phyloP scores from a whole-genome alignment of 352 stramenopile genomes.

The Phytophthora meadii region DNA sequence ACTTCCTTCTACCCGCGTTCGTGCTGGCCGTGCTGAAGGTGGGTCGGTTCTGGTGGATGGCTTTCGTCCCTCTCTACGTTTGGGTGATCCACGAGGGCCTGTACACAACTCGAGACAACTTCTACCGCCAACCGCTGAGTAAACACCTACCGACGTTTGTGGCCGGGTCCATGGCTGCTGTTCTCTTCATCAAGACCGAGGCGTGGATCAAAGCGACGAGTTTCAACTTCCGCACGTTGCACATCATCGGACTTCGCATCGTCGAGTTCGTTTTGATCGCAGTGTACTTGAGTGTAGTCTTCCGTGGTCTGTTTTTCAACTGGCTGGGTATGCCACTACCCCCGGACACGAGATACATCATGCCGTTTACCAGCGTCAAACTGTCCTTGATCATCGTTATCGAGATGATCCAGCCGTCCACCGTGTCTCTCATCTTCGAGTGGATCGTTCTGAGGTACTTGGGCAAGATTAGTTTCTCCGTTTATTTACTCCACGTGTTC shows the following conservation, averaged over 20 bases:
- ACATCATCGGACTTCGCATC: background rate
- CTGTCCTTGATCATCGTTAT: constrained; percentile 23
- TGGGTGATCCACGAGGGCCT: constrained; percentile 21
- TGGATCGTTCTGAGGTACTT: constrained; percentile 34
- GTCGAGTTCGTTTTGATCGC: constrained; percentile 4
- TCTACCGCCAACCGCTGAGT: constrained; percentile 8
- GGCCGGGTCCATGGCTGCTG: constrained; percentile 15
- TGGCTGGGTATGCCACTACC: constrained; percentile 5
- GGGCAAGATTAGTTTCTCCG: constrained; percentile 48
- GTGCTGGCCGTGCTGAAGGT: constrained; percentile 9
- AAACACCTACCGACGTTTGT: constrained; percentile 20
- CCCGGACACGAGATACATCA: constrained; percentile 3
- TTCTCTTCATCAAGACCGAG: constrained; percentile 9
- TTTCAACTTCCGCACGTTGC: constrained; percentile 8
- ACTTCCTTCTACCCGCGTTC: constrained; percentile 18
- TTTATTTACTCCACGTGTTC: constrained; percentile 49
- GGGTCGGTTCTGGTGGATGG: constrained; percentile 16
- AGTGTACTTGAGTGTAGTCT: constrained; percentile 8
- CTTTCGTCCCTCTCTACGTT: constrained; percentile 3
- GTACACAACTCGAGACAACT: constrained; percentile 9
- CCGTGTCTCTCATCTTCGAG: constrained; percentile 34
- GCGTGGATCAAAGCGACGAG: constrained; percentile 1
- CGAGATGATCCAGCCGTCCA: constrained; percentile 35
- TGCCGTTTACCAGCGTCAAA: constrained; percentile 14
- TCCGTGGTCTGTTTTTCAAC: constrained; percentile 14